Percentiles rank a stretch among this genome's conserved stretches.
Evolutionary conservation across 495 filamentous ascomycete genomes (phyloP).

Genomic region (Letharia columbiana): DNA sequence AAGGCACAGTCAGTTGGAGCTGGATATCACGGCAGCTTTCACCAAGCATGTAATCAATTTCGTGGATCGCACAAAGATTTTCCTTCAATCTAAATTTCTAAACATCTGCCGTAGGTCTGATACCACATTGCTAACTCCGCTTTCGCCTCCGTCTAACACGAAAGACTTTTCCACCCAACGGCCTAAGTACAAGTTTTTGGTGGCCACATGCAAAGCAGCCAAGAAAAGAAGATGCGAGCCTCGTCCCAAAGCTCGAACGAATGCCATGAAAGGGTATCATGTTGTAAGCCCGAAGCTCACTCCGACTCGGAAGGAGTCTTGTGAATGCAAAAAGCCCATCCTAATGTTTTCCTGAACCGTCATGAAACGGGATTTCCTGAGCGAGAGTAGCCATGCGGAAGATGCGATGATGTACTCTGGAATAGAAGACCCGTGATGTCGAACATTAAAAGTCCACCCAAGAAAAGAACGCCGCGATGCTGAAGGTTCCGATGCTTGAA

Average conservation of each 20-base stretch:
- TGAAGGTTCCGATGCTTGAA: conserved; percentile 7
- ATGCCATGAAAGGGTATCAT: conserved; percentile 22
- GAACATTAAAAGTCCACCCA: conserved; percentile 1
- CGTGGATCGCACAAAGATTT: background rate
- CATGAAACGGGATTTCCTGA: background rate
- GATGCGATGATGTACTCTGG: conserved; percentile 1
- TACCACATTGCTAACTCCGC: background rate
- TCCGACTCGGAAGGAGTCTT: conserved; percentile 4
- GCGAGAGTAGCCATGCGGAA: conserved; percentile 13
- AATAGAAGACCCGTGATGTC: background rate
- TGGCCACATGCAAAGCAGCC: conserved; percentile 14
- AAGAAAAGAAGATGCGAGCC: conserved; percentile 8
- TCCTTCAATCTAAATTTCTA: conserved; percentile 12
- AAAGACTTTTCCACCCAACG: conserved; percentile 10
- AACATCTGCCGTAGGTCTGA: background rate
- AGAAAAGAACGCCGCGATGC: conserved; percentile 12
- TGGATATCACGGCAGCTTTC: background rate
- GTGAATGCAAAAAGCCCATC: conserved; percentile 7
- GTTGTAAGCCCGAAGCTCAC: conserved; percentile 18
- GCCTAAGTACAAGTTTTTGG: conserved; percentile 11
- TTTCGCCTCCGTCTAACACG: conserved; percentile 1
- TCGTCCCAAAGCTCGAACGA: conserved; percentile 12
- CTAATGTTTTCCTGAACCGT: conserved; percentile 5
- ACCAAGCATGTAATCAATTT: background rate
- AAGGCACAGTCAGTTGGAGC: background rate